A percentile compares a stretch with the other conserved stretches of the same genome.
Conservation (phyloP, 2,329 filamentous ascomycete species). For the Pseudogymnoascus destructans region DNA sequence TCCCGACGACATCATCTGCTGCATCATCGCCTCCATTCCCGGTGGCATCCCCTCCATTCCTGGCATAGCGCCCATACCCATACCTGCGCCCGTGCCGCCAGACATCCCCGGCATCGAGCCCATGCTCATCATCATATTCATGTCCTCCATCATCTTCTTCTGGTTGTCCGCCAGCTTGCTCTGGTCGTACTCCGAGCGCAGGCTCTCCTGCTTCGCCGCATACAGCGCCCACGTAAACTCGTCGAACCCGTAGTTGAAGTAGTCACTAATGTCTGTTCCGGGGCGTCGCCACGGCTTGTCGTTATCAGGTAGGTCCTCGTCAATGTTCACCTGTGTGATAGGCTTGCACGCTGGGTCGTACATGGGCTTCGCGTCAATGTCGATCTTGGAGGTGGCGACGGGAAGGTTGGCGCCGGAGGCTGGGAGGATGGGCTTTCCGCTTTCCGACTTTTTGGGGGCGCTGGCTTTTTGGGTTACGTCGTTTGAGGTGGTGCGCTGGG, state of each 20-base stretch:
- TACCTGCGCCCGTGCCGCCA: constrained; percentile 25
- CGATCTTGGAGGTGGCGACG: constrained; percentile 67
- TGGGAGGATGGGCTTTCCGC: constrained; percentile 26
- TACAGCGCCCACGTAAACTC: constrained; percentile 97
- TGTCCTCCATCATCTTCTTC: constrained; percentile 69
- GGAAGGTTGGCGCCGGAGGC: constrained; percentile 38
- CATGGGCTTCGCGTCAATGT: constrained; percentile 69
- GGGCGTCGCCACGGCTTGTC: constrained; percentile 94
- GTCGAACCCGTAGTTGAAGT: constrained; percentile 98
- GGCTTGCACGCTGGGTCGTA: constrained; percentile 73
- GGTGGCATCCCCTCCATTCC: constrained; percentile 51
- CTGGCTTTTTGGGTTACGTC: constrained; percentile 36
- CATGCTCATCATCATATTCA: constrained; percentile 55
- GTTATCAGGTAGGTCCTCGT: constrained; percentile 46
- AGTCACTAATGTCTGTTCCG: constrained; percentile 87
- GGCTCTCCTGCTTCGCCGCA: constrained; percentile 70
- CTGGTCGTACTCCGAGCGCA: constrained; percentile 63
- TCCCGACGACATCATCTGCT: constrained; percentile 53
- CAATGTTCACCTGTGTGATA: constrained; percentile 62
- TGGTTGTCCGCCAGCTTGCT: constrained; percentile 48
- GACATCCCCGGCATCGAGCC: constrained; percentile 35
- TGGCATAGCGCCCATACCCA: constrained; percentile 32
- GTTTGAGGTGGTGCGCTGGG: constrained; percentile 43
- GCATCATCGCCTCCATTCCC: constrained; percentile 57
- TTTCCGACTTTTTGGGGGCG: constrained; percentile 32